Evolutionary conservation across 305 asterid species (phyloP), one percentile per base, ranked within the genome.

Genomic region (Fraxinus floribunda): DNA sequence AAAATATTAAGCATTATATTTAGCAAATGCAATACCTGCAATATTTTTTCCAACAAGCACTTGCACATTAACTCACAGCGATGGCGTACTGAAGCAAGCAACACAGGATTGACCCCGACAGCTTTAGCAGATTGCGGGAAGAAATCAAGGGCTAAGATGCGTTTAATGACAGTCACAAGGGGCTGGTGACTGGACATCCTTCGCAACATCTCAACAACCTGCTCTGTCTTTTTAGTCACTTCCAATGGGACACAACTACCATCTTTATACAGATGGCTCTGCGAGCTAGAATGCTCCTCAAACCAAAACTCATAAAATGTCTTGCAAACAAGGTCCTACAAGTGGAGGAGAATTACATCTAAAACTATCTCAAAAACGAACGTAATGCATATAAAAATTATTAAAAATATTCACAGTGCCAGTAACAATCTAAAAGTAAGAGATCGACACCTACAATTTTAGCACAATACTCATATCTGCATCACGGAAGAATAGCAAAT

Each of bases 71-170:
- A 90, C 89, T 97, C 97, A 78, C 99, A 94, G 78, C 98, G 99
- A 86, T 93, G 89, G 81, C 97, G 98, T 79, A 97, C 98, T 15
- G 98, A 94, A 84, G 98, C 98, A 86, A 92, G 96, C 86, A 94
- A 88, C 7, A 89, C 93, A 73, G 98, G 98, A 86, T 90, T 94
- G 90, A 94, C 91, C 60, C 99, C 99, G n/a, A 87, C 96, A 82
- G 99, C 99, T 93, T 97, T 97, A 83, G 96, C 94, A 30, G 99
- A 89, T 88, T 97, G 99, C n/a, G 99, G 95, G 86, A 94, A 93
- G 88, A 97, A 97, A 91, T 97, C 99, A 79, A 97, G 98, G 86
- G 93, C 87, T 84, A 97, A 89, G 89, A 87, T 90, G 76, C 99
- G 95, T 85, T 84, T 94, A 83, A 97, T 95, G 84, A 95, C 96